Conservation (phyloP, 1,284 basidiomycete genomes). For the Sutorius eximius region DNA sequence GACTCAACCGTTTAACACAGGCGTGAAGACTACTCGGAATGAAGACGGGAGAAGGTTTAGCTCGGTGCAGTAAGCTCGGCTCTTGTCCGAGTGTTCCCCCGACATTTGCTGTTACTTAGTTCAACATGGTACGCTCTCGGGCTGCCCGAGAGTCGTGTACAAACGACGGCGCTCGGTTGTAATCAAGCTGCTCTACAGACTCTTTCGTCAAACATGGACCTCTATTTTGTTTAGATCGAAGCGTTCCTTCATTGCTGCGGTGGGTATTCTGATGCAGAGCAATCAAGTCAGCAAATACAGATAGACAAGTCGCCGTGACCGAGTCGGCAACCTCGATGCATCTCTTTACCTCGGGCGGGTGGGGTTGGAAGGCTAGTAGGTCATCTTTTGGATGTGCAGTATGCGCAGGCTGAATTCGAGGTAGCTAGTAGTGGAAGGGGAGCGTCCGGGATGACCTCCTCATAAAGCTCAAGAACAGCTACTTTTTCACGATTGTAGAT, state of each 20-base stretch:
- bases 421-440: neutral
- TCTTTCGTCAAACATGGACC: too few relatives aligned
- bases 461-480: too few relatives aligned
- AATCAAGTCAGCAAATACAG: conserved; percentile 1
- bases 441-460: too few relatives aligned
- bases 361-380: conserved; percentile 3
- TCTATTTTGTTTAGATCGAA: conserved; percentile 2
- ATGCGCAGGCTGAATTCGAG: conserved; percentile 4
- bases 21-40: too few relatives aligned
- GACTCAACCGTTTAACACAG: too few relatives aligned
- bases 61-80: too few relatives aligned
- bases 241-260: conserved; percentile 6
- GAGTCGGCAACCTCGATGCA: neutral
- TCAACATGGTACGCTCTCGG: neutral
- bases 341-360: conserved; percentile 7
- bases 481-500: too few relatives aligned
- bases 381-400: neutral
- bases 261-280: conserved; percentile 7
- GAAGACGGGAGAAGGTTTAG: too few relatives aligned
- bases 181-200: conserved; percentile 5
- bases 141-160: neutral
- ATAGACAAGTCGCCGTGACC: conserved; percentile 4
- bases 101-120: conserved; percentile 4
- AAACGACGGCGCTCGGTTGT: conserved; percentile 2
- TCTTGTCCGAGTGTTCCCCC: conserved; percentile 1